phyloP scores from a whole-genome alignment of 2,329 filamentous ascomycete genomes.

The Aspergillus uvarum region DNA sequence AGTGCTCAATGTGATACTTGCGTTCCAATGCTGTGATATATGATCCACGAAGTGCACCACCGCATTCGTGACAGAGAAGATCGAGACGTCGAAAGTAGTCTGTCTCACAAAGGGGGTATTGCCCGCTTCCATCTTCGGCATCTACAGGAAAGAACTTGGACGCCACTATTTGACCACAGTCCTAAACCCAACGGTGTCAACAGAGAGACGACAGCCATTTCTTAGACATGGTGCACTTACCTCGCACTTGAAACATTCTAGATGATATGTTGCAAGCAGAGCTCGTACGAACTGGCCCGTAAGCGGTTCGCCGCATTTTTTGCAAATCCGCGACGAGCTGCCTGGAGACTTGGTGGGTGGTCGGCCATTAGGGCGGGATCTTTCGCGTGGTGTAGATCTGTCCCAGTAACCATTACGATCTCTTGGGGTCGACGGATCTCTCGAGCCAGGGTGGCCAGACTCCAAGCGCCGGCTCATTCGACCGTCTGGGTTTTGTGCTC shows the following conservation, averaged over 20 bases:
- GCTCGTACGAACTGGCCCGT: conserved; percentile 96
- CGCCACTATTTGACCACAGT: conserved; percentile 94
- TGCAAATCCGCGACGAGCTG: conserved; percentile 58
- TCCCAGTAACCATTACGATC: conserved; percentile 36
- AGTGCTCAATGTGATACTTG: conserved; percentile 99
- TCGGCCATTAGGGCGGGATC: conserved; percentile 38
- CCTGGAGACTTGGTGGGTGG: conserved; percentile 38
- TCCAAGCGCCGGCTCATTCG: conserved; percentile 34
- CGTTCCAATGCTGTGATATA: conserved; percentile 97
- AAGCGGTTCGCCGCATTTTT: conserved; percentile 83
- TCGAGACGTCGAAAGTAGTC: conserved; percentile 95
- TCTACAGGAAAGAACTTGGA: conserved; percentile 99
- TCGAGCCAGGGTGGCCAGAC: conserved; percentile 22
- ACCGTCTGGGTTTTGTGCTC: conserved; percentile 30
- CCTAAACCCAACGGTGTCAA: conserved; percentile 55
- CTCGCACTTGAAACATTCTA: conserved; percentile 97
- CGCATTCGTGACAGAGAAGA: conserved; percentile 87
- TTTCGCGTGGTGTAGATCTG: conserved; percentile 35
- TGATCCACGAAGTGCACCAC: conserved; percentile 87
- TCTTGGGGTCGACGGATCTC: conserved; percentile 25
- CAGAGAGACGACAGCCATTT: conserved; percentile 10
- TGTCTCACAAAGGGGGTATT: conserved; percentile 95
- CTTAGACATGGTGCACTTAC: conserved; percentile 55
- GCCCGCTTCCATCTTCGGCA: conserved; percentile 74
- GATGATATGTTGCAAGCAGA: conserved; percentile 87